Percentiles rank a stretch among this genome's conserved stretches.
These are phyloP conservation scores for Schizosaccharomyces versatilis DNA, from an alignment of 1,139 yeast genomes.

Conservation along the genomic window DNA sequence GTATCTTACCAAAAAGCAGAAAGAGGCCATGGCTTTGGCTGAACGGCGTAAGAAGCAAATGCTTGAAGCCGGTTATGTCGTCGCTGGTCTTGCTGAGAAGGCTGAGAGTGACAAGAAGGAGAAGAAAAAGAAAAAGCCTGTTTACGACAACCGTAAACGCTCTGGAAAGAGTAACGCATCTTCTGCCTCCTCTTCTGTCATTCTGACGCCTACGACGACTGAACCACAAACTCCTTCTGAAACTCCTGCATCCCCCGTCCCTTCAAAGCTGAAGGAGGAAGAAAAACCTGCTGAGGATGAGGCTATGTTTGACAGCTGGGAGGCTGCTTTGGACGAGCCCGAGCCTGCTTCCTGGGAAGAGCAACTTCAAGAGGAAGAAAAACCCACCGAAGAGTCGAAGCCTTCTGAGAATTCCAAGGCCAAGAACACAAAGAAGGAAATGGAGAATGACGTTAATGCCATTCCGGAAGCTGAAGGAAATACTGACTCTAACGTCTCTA, in stretches of 20 bases:
- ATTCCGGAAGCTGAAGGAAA: conserved; percentile 10
- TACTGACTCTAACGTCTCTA: conserved; percentile 9
- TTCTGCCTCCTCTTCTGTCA: neutral
- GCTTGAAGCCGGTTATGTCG: conserved; percentile 42
- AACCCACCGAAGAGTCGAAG: neutral
- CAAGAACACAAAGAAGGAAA: conserved; percentile 18
- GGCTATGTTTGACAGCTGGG: conserved; percentile 17
- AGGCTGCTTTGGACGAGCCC: conserved; percentile 20
- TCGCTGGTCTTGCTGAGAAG: conserved; percentile 41
- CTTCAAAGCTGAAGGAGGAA: neutral
- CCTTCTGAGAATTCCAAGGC: conserved; percentile 10
- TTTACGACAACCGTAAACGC: neutral
- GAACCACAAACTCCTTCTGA: neutral
- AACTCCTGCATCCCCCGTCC: neutral
- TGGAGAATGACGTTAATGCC: conserved; percentile 14
- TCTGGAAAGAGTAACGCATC: neutral
- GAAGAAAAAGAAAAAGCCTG: conserved; percentile 33
- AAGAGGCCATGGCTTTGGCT: conserved; percentile 66
- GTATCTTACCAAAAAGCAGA: conserved; percentile 63
- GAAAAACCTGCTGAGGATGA: conserved; percentile 15
- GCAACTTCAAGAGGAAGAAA: neutral
- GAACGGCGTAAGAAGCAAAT: conserved; percentile 82
- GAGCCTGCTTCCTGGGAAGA: conserved; percentile 9
- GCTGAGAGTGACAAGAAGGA: conserved; percentile 27
- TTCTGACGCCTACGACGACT: neutral